Base-by-base conservation (phyloP, 2,329 filamentous ascomycete species). In the Colletotrichum sp. region DNA sequence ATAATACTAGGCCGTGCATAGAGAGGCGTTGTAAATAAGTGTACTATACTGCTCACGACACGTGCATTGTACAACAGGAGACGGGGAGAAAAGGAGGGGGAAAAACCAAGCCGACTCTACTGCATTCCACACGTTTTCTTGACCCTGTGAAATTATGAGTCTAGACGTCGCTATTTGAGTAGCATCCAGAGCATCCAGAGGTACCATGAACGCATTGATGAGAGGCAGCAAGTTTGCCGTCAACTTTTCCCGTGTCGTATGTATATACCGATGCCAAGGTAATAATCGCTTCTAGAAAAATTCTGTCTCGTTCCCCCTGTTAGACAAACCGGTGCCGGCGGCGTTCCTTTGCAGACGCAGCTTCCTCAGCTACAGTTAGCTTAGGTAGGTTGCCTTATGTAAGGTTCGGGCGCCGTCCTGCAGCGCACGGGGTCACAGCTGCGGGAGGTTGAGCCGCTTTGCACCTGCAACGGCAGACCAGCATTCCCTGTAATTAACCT, bases 391-490 rank as follows among this genome's bases (percentile, higher is more conserved):
- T 70, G 57, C 69, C 69, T 76, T 76, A 76, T 69, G 70, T 74
- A 76, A 76, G 70, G 71, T 30, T 19, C 49, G 11, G 22, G 34
- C 69, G 25, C 29, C 16, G 62, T 70, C 25, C 75, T 80, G 79
- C 77, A 79, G 72, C 61, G 81, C 82, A 81, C 81, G 78, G 82
- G 81, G 80, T 81, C 73, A 63, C 32, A 62, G 73, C 44, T 79
- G 71, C 61, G 78, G 72, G 44, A 52, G 44, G 44, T 49, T 49
- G 79, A 80, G 78, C 80, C 70, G 69, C 69, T 59, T 52, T 52
- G 73, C 63, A 72, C 19, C 59, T 73, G 70, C 70, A 72, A 39
- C 63, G 19, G 52, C 30, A 74, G 74, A 73, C 74, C 39, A 61
- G 73, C 73, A 39, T 73, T 69, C 73, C 73, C 70, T 76, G 70